Base-by-base conservation (phyloP, 768 basidiomycete genomes). In the Calocera cornea region DNA sequence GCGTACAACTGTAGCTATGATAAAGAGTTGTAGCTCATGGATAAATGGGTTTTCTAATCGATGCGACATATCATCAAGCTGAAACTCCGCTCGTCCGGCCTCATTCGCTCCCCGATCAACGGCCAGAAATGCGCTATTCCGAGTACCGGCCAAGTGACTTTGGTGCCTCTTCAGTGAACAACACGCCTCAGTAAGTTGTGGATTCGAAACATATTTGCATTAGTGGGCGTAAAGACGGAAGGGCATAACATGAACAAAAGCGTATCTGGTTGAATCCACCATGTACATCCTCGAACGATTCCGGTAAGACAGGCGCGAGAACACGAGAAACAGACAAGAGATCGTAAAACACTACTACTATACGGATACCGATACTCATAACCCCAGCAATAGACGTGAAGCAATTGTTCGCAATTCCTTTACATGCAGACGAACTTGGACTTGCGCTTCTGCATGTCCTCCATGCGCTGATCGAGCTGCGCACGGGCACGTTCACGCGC, bases 381-480 rank as follows among this genome's bases (percentile, higher is more conserved):
- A 24, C 8, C 44, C 44, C 16, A 7, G 7, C 16, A 19, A 47
- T 19, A 19, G 24, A 19, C 19, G 24, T 24, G 16, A 24, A 47
- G 44, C 44, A 19, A 47, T 8, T 17, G 7, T 19, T 47, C 24
- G 44, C 19, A 24, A 8, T 3, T 1, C 22, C n/a, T 22, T 83
- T 81, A 93, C 77, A 93, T 83, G 78, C 91, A 93, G 65, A 87
- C 89, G 77, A 92, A 95, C 79, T 95, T 95, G 70, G 90, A 92
- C 80, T 92, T 94, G 69, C 90, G 87, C 79, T 83, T 84, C 69
- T 83, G 80, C 44, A 92, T 79, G 73, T 94, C 93, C 67, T 92
- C 90, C 87, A 92, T 88, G 70, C 93, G 86, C 19, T 83, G 82
- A 75, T 95, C 92, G 33, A 95, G 84, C 76, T 93, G 92, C 69